These are phyloP conservation scores for Erythrophleum ivorense DNA, from an alignment of 331 rosid genomes.

Conservation along the genomic window DNA sequence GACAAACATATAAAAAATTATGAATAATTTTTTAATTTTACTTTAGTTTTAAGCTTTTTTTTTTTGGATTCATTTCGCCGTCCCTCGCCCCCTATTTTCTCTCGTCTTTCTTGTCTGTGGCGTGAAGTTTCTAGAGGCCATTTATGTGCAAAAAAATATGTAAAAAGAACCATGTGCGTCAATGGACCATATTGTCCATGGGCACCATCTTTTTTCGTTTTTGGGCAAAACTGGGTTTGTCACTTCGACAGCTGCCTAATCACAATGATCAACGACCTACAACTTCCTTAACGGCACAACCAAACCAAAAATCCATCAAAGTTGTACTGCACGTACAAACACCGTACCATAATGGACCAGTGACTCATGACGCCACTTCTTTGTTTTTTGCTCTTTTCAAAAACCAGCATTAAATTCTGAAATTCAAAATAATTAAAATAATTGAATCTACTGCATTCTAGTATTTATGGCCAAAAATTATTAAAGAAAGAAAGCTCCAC, in stretches of 20 bases:
- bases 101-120: background rate
- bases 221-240: background rate
- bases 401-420: background rate
- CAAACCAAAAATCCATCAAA: background rate
- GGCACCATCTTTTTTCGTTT: background rate
- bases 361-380: background rate
- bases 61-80: too few species aligned
- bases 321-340: background rate
- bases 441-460: background rate
- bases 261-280: background rate
- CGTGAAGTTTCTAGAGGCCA: background rate
- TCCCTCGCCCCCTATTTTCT: background rate
- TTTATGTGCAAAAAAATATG: background rate
- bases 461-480: background rate
- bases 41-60: too few species aligned
- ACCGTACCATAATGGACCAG: background rate
- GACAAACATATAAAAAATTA: too few species aligned
- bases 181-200: background rate
- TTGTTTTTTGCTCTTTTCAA: background rate
- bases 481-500: background rate
- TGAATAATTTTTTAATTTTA: too few species aligned
- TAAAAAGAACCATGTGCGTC: background rate
- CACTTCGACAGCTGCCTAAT: background rate
- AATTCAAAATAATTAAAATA: background rate
- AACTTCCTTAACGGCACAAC: conserved; percentile 1